Conservation (phyloP, 2,329 filamentous ascomycete genomes). For the Coccinonectria pachysandricola region DNA sequence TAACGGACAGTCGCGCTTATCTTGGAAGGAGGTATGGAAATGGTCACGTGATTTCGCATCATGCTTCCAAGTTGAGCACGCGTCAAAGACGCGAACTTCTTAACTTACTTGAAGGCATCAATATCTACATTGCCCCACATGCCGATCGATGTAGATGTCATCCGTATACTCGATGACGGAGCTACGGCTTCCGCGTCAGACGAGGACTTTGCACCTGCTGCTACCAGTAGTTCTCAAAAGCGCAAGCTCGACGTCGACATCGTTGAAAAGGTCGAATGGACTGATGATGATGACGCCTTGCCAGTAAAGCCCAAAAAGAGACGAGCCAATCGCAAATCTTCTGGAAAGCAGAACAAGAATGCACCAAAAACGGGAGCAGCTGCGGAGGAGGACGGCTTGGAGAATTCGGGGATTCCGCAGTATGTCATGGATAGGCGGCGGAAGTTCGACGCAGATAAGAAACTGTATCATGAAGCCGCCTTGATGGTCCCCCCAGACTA, state of each 20-base stretch:
- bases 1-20: too few relatives aligned
- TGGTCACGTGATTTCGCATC: not conserved
- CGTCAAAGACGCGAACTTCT: not conserved
- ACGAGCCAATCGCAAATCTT: slow-evolving; percentile 20
- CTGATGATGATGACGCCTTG: slow-evolving; percentile 48
- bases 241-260: slow-evolving; percentile 27
- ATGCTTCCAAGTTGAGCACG: not conserved
- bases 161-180: slow-evolving; percentile 19
- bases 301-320: slow-evolving; percentile 44
- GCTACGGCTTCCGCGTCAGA: slow-evolving; percentile 12
- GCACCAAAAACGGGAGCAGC: slow-evolving; percentile 20
- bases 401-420: slow-evolving; percentile 54
- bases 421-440: slow-evolving; percentile 60
- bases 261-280: slow-evolving; percentile 40
- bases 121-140: slow-evolving; percentile 5
- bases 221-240: slow-evolving; percentile 18
- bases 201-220: slow-evolving; percentile 2
- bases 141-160: slow-evolving; percentile 10
- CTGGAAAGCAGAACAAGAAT: slow-evolving; percentile 16
- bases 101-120: too few relatives aligned
- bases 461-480: slow-evolving; percentile 53
- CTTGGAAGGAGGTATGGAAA: too few relatives aligned
- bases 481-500: slow-evolving; percentile 71
- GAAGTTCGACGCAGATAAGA: slow-evolving; percentile 55
- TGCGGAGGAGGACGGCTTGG: slow-evolving; percentile 32